Evolutionary conservation across 2,329 filamentous ascomycete genomes (phyloP), one percentile per base, ranked within the genome.

Genomic region (Calonectria naviculata): DNA sequence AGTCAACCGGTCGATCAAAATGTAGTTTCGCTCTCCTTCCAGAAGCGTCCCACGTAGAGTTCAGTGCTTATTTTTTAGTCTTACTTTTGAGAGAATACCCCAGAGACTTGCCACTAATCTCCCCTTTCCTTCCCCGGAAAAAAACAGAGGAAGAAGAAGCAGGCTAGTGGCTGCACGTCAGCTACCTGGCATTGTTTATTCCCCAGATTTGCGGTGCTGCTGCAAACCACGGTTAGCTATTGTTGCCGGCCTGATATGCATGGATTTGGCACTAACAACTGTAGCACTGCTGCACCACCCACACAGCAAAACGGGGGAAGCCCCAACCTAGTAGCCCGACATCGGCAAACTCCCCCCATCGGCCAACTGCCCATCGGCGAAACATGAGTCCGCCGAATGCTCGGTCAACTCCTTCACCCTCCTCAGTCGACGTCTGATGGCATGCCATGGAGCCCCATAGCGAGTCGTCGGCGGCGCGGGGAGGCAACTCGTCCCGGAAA

Each of bases 401-500:
- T 70, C 65, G 58, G 67, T 70, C 71, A 67, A 65, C 54, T 67
- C 52, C 41, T 38, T 67, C 65, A 54, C 65, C 38, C 44, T 34
- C 21, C 63, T 52, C 63, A 34, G 34, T 28, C 8, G 66, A 52
- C 17, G 38, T 61, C 64, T 58, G 28, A 62, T 56, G 49, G 62
- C 44, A 74, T 56, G 49, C 44, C 44, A 74, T 74, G 71, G 65
- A 74, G 41, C 70, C 70, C 65, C 58, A 63, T 56, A 61, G 62
- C 60, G 71, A 73, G 21, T 64, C 72, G 19, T 66, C 72, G 44
- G 71, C 71, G 46, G 61, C 44, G 31, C 34, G 66, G 65, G 54
- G 52, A 41, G 34, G 61, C 67, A 41, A 68, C 47, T 47, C 73
- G 29, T 71, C 76, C 61, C 84, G 84, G 75, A 83, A 81, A 67